These are phyloP conservation scores for Waltergamsia citrina DNA, from an alignment of 2,329 filamentous ascomycete genomes.

Conservation along the genomic window DNA sequence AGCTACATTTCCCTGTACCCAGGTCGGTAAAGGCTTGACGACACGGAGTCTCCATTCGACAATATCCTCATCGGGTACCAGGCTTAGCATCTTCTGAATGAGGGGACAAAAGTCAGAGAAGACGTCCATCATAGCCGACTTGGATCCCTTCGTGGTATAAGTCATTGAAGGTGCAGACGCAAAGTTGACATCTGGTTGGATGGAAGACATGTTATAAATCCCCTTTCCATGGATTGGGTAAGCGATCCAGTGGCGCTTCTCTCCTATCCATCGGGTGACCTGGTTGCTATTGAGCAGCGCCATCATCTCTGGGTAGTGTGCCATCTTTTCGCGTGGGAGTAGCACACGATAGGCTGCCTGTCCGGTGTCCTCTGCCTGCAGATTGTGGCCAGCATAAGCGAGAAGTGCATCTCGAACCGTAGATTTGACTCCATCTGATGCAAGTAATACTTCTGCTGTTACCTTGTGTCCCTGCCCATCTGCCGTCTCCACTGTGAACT, in stretches of 20 bases:
- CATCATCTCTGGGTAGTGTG: conserved; percentile 56
- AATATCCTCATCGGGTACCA: conserved; percentile 52
- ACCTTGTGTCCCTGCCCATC: conserved; percentile 43
- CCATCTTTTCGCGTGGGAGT: conserved; percentile 59
- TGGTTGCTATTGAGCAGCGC: conserved; percentile 57
- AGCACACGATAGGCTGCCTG: conserved; percentile 76
- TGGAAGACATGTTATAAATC: conserved; percentile 55
- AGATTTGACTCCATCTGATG: conserved; percentile 48
- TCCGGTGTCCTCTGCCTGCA: conserved; percentile 47
- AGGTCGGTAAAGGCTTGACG: conserved; percentile 45
- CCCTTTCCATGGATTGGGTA: conserved; percentile 62
- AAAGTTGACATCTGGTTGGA: conserved; percentile 53
- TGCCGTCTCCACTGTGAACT: conserved; percentile 49
- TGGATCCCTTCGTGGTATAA: conserved; percentile 55
- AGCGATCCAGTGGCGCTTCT: conserved; percentile 66
- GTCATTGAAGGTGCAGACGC: conserved; percentile 46
- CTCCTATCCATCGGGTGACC: conserved; percentile 69
- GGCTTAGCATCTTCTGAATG: conserved; percentile 47
- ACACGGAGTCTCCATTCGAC: conserved; percentile 57
- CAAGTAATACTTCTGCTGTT: conserved; percentile 42
- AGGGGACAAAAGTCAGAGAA: conserved; percentile 52
- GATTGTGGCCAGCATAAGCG: conserved; percentile 32
- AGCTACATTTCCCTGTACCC: conserved; percentile 45
- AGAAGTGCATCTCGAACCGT: conserved; percentile 43
- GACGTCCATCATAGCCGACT: conserved; percentile 50